phyloP scores from a whole-genome alignment of 805 yeast species.

The Yarrowia sp. region DNA sequence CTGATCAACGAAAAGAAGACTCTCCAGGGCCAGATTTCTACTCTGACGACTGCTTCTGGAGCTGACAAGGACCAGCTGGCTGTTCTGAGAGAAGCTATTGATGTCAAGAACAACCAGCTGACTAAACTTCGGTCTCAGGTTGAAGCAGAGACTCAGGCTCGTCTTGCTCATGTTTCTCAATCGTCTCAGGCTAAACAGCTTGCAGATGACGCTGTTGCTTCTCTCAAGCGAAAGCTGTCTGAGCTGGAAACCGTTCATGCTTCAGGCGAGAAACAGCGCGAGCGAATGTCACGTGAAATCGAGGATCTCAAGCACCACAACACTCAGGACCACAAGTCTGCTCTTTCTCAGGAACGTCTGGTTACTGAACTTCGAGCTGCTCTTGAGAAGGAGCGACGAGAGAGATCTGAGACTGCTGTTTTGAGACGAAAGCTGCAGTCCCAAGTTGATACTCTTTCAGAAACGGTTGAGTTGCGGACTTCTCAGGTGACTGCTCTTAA shows the following conservation, averaged over 20 bases:
- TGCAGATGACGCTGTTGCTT: constrained; percentile 42
- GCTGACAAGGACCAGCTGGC: constrained; percentile 28
- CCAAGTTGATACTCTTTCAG: constrained; percentile 30
- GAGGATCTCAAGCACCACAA: constrained; percentile 37
- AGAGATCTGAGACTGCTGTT: constrained; percentile 34
- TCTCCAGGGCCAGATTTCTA: constrained; percentile 30
- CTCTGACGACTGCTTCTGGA: constrained; percentile 27
- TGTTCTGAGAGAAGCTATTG: constrained; percentile 32
- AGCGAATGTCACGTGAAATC: constrained; percentile 35
- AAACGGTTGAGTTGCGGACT: constrained; percentile 31
- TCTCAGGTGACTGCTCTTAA: constrained; percentile 32
- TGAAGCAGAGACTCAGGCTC: constrained; percentile 28
- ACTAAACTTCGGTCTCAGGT: constrained; percentile 31
- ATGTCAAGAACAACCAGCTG: constrained; percentile 31
- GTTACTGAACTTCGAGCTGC: constrained; percentile 30
- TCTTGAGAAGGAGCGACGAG: constrained; percentile 31
- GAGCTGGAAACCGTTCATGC: constrained; percentile 29
- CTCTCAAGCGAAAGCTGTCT: constrained; percentile 32
- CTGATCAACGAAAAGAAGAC: constrained; percentile 30
- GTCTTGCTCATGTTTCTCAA: constrained; percentile 1
- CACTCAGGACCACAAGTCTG: constrained; percentile 32
- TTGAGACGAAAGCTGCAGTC: constrained; percentile 32
- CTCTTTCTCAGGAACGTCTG: constrained; percentile 31
- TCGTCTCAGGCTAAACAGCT: constrained; percentile 47
- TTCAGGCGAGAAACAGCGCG: constrained; percentile 29